Evolutionary conservation across 1,284 basidiomycete species (phyloP).

Genomic region (Sporisorium sorghi): DNA sequence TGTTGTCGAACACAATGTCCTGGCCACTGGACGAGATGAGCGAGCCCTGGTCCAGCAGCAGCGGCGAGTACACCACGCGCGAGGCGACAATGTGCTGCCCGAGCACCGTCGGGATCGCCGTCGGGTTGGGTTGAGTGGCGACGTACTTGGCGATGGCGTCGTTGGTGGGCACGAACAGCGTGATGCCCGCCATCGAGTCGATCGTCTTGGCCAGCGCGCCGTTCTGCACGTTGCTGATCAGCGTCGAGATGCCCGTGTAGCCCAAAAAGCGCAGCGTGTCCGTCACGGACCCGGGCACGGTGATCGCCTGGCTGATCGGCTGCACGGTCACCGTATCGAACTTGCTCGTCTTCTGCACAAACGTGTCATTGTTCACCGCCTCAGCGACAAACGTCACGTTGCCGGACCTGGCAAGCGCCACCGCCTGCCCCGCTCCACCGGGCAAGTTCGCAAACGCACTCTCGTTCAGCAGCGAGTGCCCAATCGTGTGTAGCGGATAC

Average conservation of each 20-base stretch:
- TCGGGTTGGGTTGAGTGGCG: constrained; percentile 28
- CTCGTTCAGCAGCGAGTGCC: constrained; percentile 50
- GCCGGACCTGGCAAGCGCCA: constrained; percentile 40
- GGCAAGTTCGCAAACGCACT: constrained; percentile 38
- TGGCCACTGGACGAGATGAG: constrained; percentile 55
- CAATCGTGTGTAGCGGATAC: constrained; percentile 52
- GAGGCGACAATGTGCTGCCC: constrained; percentile 55
- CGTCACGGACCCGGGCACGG: constrained; percentile 49
- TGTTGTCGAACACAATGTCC: constrained; percentile 53
- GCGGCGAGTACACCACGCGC: constrained; percentile 54
- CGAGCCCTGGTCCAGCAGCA: constrained; percentile 50
- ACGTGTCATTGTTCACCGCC: constrained; percentile 52
- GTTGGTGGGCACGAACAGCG: constrained; percentile 57
- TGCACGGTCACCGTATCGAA: constrained; percentile 47
- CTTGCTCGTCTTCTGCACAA: constrained; percentile 14
- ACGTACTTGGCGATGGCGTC: constrained; percentile 39
- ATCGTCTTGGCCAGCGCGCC: constrained; percentile 35
- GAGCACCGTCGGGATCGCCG: constrained; percentile 39
- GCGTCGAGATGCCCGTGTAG: constrained; percentile 28
- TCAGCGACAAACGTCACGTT: constrained; percentile 35
- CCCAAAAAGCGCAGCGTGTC: constrained; percentile 46
- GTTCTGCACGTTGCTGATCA: constrained; percentile 34
- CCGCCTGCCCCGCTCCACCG: constrained; percentile 56
- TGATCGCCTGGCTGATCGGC: constrained; percentile 52
- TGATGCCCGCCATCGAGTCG: constrained; percentile 49